Evolutionary conservation across 148 eudicot species (phyloP).

Genomic region (Amaranthus hypochondriacus): DNA sequence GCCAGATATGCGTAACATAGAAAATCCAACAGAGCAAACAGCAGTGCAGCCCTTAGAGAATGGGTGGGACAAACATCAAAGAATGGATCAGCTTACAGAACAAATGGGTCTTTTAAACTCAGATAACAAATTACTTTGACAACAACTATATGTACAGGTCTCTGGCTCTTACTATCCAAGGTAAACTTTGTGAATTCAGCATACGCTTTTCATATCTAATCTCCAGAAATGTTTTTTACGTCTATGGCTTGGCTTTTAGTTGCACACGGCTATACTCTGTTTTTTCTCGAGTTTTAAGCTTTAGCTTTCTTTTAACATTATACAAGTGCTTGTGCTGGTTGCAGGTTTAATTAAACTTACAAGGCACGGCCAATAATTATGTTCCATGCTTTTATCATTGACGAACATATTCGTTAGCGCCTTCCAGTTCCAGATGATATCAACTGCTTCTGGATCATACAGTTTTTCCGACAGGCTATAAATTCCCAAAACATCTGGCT

Average conservation of each 20-base stretch:
- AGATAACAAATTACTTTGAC: constrained; percentile 38
- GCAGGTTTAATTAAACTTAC: constrained; percentile 16
- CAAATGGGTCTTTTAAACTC: constrained; percentile 70
- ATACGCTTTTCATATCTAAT: neutral
- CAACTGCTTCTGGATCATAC: constrained; percentile 11
- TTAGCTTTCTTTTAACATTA: constrained; percentile 8
- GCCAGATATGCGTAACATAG: constrained; percentile 34
- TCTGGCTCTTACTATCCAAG: constrained; percentile 19
- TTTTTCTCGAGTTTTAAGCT: neutral
- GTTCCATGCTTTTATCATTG: constrained; percentile 5
- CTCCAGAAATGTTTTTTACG: neutral
- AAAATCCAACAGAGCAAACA: constrained; percentile 26
- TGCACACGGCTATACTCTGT: neutral
- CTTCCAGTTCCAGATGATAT: neutral
- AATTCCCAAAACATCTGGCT: constrained; percentile 4
- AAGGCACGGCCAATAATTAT: constrained; percentile 12
- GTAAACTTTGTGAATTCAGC: constrained; percentile 14
- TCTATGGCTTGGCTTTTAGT: neutral
- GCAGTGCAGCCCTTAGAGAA: constrained; percentile 42
- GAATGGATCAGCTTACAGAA: constrained; percentile 65
- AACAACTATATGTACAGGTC: constrained; percentile 31
- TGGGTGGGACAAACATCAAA: constrained; percentile 49
- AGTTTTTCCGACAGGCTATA: constrained; percentile 14
- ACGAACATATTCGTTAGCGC: constrained; percentile 8
- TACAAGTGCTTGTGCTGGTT: constrained; percentile 1